Percentiles rank a stretch among this genome's conserved stretches.
Conservation (phyloP, 2,329 filamentous ascomycete species). For the Neopestalotiopsis sp. region DNA sequence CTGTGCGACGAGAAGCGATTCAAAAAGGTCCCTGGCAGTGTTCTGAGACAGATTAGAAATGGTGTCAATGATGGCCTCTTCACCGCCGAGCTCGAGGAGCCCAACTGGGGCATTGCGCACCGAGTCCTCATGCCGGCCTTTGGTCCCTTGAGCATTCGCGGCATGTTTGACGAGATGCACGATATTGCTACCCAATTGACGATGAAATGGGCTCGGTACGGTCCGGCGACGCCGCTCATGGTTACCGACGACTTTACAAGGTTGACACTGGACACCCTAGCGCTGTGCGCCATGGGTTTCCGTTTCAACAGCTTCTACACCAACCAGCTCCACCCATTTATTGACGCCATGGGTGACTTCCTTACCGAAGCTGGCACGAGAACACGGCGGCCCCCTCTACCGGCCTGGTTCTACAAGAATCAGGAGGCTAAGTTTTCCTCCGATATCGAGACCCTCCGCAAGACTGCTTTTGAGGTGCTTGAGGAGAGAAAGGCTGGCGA, state of each 20-base stretch:
- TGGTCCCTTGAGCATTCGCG: conserved; percentile 55
- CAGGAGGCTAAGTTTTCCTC: conserved; percentile 35
- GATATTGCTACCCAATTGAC: conserved; percentile 58
- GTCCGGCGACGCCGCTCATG: conserved; percentile 49
- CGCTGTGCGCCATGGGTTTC: conserved; percentile 61
- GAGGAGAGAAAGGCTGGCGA: conserved; percentile 48
- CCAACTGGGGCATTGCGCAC: conserved; percentile 59
- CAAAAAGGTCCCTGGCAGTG: conserved; percentile 55
- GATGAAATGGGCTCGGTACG: conserved; percentile 57
- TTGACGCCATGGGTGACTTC: conserved; percentile 56
- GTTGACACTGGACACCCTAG: conserved; percentile 66
- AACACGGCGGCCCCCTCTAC: conserved; percentile 28
- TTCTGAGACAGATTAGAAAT: conserved; percentile 59
- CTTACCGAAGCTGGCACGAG: conserved; percentile 49
- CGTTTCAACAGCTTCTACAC: conserved; percentile 66
- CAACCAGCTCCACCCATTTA: conserved; percentile 60
- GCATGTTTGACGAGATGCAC: conserved; percentile 59
- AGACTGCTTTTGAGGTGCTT: conserved; percentile 49
- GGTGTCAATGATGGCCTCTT: conserved; percentile 43
- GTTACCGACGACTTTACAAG: conserved; percentile 65
- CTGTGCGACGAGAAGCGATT: conserved; percentile 69
- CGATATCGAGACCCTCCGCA: conserved; percentile 45
- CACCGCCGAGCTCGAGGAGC: conserved; percentile 31
- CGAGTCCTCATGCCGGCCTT: conserved; percentile 58
- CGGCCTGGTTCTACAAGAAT: conserved; percentile 28